Conservation (phyloP, 1,284 basidiomycete species). For the Puccinia triticina region DNA sequence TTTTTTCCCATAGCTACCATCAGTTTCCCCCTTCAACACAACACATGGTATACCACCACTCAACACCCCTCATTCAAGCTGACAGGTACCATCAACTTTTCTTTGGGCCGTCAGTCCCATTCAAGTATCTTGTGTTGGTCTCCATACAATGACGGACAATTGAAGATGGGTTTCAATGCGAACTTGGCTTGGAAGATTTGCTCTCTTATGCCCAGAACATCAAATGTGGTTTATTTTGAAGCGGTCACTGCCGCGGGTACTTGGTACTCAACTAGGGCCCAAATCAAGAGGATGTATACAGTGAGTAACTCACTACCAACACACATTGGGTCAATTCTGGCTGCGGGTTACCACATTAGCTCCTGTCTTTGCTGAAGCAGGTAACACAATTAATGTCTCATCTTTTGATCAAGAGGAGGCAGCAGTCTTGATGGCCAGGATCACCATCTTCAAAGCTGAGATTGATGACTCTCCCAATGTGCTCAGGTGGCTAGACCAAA, state of each 20-base stretch:
- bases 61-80: no score
- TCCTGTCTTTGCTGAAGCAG: conserved; percentile 94
- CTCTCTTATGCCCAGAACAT: conserved; percentile 81
- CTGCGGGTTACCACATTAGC: conserved; percentile 95
- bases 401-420: conserved; percentile 98
- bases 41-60: no score
- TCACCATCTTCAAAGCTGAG: conserved; percentile 99
- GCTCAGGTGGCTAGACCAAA: conserved; percentile 93
- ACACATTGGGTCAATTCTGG: conserved; percentile 89
- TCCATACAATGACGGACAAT: conserved; percentile 84
- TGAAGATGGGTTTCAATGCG: conserved; percentile 98
- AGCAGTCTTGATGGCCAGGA: conserved; percentile 96
- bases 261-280: conserved; percentile 87
- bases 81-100: no score
- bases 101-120: conserved; percentile 97
- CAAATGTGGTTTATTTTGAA: conserved; percentile 95
- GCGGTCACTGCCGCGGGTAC: conserved; percentile 98
- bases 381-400: conserved; percentile 85
- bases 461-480: conserved; percentile 98
- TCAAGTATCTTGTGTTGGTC: conserved; percentile 91
- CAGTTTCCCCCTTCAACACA: no score
- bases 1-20: no score
- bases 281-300: conserved; percentile 94
- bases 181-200: conserved; percentile 99
- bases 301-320: conserved; percentile 98